phyloP scores from a whole-genome alignment of 768 basidiomycete genomes.

The Mycena maculata region DNA sequence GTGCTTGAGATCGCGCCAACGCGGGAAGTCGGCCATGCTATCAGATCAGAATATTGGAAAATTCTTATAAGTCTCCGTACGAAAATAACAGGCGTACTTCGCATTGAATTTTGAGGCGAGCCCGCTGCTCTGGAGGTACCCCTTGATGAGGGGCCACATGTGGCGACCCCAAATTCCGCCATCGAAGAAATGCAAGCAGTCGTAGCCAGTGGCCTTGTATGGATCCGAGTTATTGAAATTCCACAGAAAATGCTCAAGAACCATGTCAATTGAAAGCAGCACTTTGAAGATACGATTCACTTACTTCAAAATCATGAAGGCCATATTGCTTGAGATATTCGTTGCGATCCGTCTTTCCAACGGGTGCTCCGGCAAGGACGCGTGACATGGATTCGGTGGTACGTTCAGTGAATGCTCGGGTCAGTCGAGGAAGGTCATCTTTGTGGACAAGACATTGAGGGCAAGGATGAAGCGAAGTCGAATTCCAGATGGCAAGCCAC shows the following conservation, averaged over 20 bases:
- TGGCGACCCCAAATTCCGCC: constrained; percentile 18
- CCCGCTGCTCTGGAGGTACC: neutral
- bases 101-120: constrained; percentile 19
- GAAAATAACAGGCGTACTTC: neutral
- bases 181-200: constrained; percentile 25
- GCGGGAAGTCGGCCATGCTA: constrained; percentile 27
- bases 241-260: constrained; percentile 23
- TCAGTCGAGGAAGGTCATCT: constrained; percentile 15
- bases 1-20: constrained; percentile 26
- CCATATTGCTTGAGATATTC: constrained; percentile 21
- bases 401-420: neutral
- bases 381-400: constrained; percentile 19
- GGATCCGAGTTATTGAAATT: constrained; percentile 15
- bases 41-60: neutral
- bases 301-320: constrained; percentile 27
- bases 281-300: neutral
- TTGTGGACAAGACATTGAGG: constrained; percentile 26
- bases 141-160: constrained; percentile 21
- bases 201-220: constrained; percentile 15
- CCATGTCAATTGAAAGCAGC: neutral
- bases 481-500: constrained; percentile 22
- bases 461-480: constrained; percentile 20
- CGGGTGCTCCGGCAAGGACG: neutral
- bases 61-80: neutral
- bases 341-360: constrained; percentile 7